These are phyloP conservation scores for Parafenestella ontariensis DNA, from an alignment of 2,329 filamentous ascomycete genomes.

Conservation along the genomic window DNA sequence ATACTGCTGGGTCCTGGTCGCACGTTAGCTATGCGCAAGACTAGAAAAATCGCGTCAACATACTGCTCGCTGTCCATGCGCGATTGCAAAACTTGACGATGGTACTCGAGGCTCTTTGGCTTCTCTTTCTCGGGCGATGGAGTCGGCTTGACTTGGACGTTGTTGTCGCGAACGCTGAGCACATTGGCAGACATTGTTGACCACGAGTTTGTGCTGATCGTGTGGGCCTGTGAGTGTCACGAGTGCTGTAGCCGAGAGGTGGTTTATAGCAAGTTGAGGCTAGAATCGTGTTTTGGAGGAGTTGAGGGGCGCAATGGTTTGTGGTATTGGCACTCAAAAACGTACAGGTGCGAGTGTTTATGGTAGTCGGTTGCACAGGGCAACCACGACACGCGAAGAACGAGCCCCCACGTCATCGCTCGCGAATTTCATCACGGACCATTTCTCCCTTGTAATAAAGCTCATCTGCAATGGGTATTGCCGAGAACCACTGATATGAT, in stretches of 20 bases:
- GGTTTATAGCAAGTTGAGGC: not conserved
- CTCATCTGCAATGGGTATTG: not conserved
- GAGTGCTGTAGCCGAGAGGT: not conserved
- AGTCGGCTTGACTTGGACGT: constrained; percentile 53
- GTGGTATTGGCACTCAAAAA: constrained; percentile 7
- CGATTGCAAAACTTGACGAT: constrained; percentile 75
- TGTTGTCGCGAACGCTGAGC: constrained; percentile 71
- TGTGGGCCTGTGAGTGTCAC: not conserved
- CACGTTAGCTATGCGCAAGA: constrained; percentile 21
- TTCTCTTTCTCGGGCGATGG: constrained; percentile 42
- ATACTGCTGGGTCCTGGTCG: constrained; percentile 63
- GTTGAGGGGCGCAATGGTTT: constrained; percentile 5
- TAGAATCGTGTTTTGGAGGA: not conserved
- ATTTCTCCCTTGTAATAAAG: not conserved
- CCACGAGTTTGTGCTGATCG: not conserved
- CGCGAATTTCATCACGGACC: not conserved
- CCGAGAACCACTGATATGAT: not conserved
- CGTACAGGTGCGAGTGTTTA: constrained; percentile 10
- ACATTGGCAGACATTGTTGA: constrained; percentile 64
- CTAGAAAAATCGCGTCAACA: constrained; percentile 35
- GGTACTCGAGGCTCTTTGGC: constrained; percentile 69
- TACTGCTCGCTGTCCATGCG: constrained; percentile 74
- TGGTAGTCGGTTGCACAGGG: constrained; percentile 14
- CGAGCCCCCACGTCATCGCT: constrained; percentile 14
- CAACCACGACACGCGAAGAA: constrained; percentile 16